Percentiles rank a stretch among this genome's conserved stretches.
These are phyloP conservation scores for Vitis rupestris DNA, from an alignment of 164 flowering plant genomes.

Conservation along the genomic window DNA sequence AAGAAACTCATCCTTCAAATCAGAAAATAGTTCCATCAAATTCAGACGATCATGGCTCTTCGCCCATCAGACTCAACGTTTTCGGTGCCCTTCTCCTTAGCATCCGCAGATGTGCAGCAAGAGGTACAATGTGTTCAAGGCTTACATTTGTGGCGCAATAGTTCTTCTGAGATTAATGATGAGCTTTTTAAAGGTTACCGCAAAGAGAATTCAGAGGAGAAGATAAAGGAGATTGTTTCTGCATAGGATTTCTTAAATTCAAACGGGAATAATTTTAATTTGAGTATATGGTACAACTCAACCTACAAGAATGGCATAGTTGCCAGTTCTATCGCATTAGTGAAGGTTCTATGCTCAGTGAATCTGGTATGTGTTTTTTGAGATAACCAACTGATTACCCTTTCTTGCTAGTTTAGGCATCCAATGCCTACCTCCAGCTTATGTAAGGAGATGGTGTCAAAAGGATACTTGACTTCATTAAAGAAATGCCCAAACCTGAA, in stretches of 20 bases:
- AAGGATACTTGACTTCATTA: conserved; percentile 71
- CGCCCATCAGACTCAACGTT: conserved; percentile 51
- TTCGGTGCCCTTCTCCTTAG: conserved; percentile 34
- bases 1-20: neutral
- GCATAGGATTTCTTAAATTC: conserved; percentile 20
- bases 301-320: no score
- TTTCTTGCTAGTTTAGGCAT: conserved; percentile 37
- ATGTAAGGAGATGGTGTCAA: conserved; percentile 53
- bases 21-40: no score
- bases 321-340: no score
- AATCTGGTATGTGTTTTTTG: conserved; percentile 66
- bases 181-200: conserved; percentile 69
- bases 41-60: neutral
- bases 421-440: conserved; percentile 80
- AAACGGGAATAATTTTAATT: no score
- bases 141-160: conserved; percentile 69
- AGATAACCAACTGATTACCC: no score
- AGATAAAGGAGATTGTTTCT: conserved; percentile 77
- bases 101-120: conserved; percentile 22
- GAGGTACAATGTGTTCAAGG: conserved; percentile 72
- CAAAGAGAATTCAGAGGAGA: conserved; percentile 57
- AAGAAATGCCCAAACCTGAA: conserved; percentile 89
- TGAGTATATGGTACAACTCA: no score
- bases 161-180: conserved; percentile 59
- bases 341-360: neutral